These are phyloP conservation scores for Prunus mira DNA, from an alignment of 306 rosid species.

Conservation along the genomic window DNA sequence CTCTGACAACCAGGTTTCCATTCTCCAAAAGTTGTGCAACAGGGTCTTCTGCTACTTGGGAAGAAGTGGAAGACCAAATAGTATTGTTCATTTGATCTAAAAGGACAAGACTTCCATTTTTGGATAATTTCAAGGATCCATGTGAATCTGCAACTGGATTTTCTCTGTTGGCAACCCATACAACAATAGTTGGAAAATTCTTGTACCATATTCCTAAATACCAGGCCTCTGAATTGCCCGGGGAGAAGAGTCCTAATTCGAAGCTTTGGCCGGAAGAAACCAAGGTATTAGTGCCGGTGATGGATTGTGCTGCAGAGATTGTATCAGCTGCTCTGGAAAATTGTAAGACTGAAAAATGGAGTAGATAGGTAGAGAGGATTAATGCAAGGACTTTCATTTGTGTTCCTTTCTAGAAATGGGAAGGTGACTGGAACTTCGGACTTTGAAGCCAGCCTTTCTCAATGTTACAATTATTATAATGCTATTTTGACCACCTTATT, in stretches of 20 bases:
- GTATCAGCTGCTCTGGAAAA: conserved; percentile 6
- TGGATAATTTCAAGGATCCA: background rate
- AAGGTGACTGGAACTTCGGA: background rate
- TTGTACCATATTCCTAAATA: conserved; percentile 29
- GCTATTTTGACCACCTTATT: too few relatives aligned
- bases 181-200: background rate
- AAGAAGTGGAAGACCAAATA: background rate
- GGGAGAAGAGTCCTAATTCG: conserved; percentile 20
- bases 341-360: background rate
- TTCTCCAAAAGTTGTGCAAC: conserved; percentile 28
- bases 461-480: too few relatives aligned
- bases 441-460: too few relatives aligned
- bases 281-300: background rate
- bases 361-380: background rate
- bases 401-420: background rate
- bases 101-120: conserved; percentile 1
- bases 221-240: background rate
- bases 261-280: conserved; percentile 9
- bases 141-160: background rate
- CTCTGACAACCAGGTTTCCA: conserved; percentile 38
- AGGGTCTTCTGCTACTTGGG: conserved; percentile 10
- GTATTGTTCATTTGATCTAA: conserved; percentile 3
- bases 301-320: background rate
- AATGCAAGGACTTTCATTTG: background rate
- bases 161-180: conserved; percentile 31